These are phyloP conservation scores for Suhomyces taliae DNA, from an alignment of 1,139 yeast genomes.

Conservation along the genomic window DNA sequence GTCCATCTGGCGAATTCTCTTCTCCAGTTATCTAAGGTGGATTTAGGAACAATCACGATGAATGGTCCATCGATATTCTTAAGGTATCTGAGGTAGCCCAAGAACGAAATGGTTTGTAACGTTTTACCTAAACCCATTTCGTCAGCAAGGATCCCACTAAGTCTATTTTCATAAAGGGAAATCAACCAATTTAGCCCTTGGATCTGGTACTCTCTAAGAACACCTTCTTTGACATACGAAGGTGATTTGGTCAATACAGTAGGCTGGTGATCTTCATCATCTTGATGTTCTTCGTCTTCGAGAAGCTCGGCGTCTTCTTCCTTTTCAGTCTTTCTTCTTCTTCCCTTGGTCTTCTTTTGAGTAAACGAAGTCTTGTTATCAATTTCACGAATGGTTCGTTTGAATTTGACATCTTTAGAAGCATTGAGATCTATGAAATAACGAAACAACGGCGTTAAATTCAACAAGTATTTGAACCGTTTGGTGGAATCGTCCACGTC, in stretches of 20 bases:
- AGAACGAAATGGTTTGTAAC: constrained; percentile 54
- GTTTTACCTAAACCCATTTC: constrained; percentile 55
- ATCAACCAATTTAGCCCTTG: constrained; percentile 52
- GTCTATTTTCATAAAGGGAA: constrained; percentile 43
- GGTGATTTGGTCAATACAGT: constrained; percentile 83
- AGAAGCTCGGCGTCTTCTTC: constrained; percentile 91
- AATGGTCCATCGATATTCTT: constrained; percentile 87
- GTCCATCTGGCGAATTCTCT: constrained; percentile 95
- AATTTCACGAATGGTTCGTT: constrained; percentile 53
- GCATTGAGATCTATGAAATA: constrained; percentile 86
- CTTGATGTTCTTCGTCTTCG: constrained; percentile 64
- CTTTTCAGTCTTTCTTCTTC: constrained; percentile 73
- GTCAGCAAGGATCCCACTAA: constrained; percentile 49
- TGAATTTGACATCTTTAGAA: constrained; percentile 66
- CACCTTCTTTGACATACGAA: constrained; percentile 60
- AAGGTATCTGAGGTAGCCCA: constrained; percentile 81
- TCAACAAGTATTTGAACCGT: constrained; percentile 78
- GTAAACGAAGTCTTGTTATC: constrained; percentile 41
- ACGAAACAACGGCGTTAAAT: constrained; percentile 81
- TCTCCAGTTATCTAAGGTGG: constrained; percentile 94
- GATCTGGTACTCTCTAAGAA: constrained; percentile 71
- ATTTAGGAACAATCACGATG: constrained; percentile 89
- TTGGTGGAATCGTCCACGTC: constrained; percentile 72
- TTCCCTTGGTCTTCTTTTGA: constrained; percentile 14
- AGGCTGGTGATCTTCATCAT: constrained; percentile 47